Percentiles rank a stretch among this genome's conserved stretches.
Evolutionary conservation across 2,329 filamentous ascomycete genomes (phyloP).

Genomic region (Paraconiothyrium brasiliense): DNA sequence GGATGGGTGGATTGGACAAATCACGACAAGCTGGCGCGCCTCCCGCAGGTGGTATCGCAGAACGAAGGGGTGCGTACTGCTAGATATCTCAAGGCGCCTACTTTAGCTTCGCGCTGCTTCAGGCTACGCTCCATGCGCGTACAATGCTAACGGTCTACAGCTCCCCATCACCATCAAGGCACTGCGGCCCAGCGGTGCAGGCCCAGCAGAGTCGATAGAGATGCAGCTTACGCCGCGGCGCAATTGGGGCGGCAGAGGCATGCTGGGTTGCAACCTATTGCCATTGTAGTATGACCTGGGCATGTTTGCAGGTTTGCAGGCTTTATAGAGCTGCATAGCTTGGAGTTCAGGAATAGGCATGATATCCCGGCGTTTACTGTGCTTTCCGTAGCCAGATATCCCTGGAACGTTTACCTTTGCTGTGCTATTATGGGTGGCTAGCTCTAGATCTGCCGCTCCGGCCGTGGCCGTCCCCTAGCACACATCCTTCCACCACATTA

Average conservation of each 20-base stretch:
- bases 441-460: too few species aligned
- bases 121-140: conserved; percentile 23
- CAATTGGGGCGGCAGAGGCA: conserved; percentile 89
- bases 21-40: conserved; percentile 83
- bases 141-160: conserved; percentile 57
- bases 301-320: conserved; percentile 23
- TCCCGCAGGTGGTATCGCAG: conserved; percentile 88
- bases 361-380: conserved; percentile 45
- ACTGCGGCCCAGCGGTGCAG: conserved; percentile 57
- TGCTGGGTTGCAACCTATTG: conserved; percentile 90
- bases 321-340: conserved; percentile 40
- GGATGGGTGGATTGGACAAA: conserved; percentile 85
- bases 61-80: conserved; percentile 80
- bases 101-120: conserved; percentile 19
- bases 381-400: conserved; percentile 19
- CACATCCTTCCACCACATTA: too few species aligned
- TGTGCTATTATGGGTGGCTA: neutral
- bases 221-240: conserved; percentile 78
- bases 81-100: conserved; percentile 18
- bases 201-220: conserved; percentile 63
- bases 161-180: conserved; percentile 74
- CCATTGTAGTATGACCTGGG: conserved; percentile 66
- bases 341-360: conserved; percentile 45
- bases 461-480: too few species aligned
- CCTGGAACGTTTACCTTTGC: neutral